Conservation (phyloP, 2,329 filamentous ascomycete genomes). For the Diaporthe sp. region DNA sequence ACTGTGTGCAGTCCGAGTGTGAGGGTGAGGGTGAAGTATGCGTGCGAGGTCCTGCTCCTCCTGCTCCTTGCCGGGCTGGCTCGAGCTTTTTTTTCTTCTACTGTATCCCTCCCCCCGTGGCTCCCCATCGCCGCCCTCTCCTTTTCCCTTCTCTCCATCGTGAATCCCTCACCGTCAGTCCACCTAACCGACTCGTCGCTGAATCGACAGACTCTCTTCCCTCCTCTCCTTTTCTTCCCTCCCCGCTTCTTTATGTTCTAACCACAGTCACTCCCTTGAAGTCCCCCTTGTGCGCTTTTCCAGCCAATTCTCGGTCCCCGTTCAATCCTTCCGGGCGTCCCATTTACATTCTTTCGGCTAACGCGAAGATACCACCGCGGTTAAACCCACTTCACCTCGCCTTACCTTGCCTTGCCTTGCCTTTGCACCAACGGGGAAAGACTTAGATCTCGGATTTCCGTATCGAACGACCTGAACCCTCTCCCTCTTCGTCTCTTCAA, state of each 20-base stretch:
- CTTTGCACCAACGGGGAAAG: conserved; percentile 32
- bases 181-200: conserved; percentile 43
- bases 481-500: conserved; percentile 42
- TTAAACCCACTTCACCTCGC: conserved; percentile 49
- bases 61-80: conserved; percentile 29
- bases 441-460: conserved; percentile 33
- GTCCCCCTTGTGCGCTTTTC: conserved; percentile 52
- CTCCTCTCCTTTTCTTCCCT: conserved; percentile 56
- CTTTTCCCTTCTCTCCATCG: conserved; percentile 45
- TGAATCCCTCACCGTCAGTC: conserved; percentile 42
- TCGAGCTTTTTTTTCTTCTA: conserved; percentile 33
- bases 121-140: conserved; percentile 37
- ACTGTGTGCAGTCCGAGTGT: conserved; percentile 4
- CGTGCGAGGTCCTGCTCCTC: conserved; percentile 17
- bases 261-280: conserved; percentile 67
- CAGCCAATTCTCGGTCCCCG: conserved; percentile 54
- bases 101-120: conserved; percentile 29
- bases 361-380: conserved; percentile 45
- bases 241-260: conserved; percentile 51
- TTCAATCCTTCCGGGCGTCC: conserved; percentile 66
- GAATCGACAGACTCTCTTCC: conserved; percentile 46
- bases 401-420: conserved; percentile 39
- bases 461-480: conserved; percentile 42
- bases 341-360: conserved; percentile 58
- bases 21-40: not conserved